Percentiles rank a stretch among this genome's conserved stretches.
These are phyloP conservation scores for Fusarium nelsonii DNA, from an alignment of 2,329 filamentous ascomycete species.

Conservation along the genomic window DNA sequence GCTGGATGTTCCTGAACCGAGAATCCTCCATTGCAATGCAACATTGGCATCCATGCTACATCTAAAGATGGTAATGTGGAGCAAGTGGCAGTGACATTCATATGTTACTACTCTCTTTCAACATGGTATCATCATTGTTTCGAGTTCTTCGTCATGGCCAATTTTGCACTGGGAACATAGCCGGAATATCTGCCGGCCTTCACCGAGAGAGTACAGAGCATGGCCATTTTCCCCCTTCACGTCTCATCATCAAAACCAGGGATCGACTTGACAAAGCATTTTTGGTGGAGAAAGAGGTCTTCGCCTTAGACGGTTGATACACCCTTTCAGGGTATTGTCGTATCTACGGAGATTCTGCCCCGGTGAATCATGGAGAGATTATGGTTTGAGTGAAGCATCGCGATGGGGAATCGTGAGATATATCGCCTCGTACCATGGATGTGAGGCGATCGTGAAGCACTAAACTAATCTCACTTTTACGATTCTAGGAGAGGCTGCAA, in stretches of 20 bases:
- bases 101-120: neutral
- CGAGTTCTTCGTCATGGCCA: neutral
- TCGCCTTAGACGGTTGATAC: neutral
- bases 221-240: too few species aligned
- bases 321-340: neutral
- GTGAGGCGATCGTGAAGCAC: constrained; percentile 3
- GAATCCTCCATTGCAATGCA: neutral
- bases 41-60: neutral
- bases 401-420: neutral
- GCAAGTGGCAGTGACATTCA: neutral
- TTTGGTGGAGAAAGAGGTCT: neutral
- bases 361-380: constrained; percentile 14
- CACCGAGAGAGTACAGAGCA: neutral
- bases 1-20: neutral
- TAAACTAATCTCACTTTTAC: neutral
- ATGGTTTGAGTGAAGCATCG: neutral
- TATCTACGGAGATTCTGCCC: constrained; percentile 10
- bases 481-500: neutral
- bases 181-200: neutral
- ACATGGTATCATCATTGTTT: neutral
- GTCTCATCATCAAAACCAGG: neutral
- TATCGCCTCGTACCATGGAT: neutral
- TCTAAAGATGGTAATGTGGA: neutral
- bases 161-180: neutral
- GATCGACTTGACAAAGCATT: constrained; percentile 8